Evolutionary conservation across 2,329 filamentous ascomycete genomes (phyloP).

Genomic region (Pseudocercospora macadamiae): DNA sequence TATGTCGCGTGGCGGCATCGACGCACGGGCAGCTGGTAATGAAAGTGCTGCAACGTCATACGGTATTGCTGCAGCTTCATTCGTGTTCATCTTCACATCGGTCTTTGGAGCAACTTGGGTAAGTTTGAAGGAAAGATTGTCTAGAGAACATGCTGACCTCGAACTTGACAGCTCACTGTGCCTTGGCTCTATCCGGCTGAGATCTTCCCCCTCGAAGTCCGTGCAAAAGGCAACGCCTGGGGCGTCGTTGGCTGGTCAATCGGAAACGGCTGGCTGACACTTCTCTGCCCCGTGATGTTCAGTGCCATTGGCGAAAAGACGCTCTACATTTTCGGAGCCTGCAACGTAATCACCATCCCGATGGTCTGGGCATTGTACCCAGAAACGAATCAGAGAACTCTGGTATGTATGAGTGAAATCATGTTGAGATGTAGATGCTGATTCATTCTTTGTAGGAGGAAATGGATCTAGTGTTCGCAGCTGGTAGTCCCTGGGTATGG

Average conservation of each 20-base stretch:
- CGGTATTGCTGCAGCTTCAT: slow-evolving; percentile 62
- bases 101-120: slow-evolving; percentile 69
- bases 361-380: slow-evolving; percentile 76
- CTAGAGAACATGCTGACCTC: too few species aligned
- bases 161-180: slow-evolving; percentile 57
- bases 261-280: slow-evolving; percentile 64
- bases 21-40: slow-evolving; percentile 31
- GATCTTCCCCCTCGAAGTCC: slow-evolving; percentile 71
- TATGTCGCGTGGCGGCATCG: slow-evolving; percentile 34
- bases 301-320: slow-evolving; percentile 68
- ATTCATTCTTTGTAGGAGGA: slow-evolving; percentile 58
- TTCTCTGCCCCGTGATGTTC: slow-evolving; percentile 59
- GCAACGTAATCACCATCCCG: slow-evolving; percentile 67
- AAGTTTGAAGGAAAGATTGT: too few species aligned
- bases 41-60: slow-evolving; percentile 28
- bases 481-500: slow-evolving; percentile 70
- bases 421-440: background rate
- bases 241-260: slow-evolving; percentile 77
- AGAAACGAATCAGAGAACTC: slow-evolving; percentile 70
- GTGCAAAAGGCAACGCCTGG: slow-evolving; percentile 75
- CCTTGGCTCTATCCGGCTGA: slow-evolving; percentile 61
- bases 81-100: slow-evolving; percentile 71
- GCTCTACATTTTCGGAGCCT: slow-evolving; percentile 71
- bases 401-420: slow-evolving; percentile 36
- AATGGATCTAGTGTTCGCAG: slow-evolving; percentile 73